These are phyloP conservation scores for Climacium dendroides DNA, from an alignment of 225 moss, liverwort and hornwort species.

Conservation along the genomic window DNA sequence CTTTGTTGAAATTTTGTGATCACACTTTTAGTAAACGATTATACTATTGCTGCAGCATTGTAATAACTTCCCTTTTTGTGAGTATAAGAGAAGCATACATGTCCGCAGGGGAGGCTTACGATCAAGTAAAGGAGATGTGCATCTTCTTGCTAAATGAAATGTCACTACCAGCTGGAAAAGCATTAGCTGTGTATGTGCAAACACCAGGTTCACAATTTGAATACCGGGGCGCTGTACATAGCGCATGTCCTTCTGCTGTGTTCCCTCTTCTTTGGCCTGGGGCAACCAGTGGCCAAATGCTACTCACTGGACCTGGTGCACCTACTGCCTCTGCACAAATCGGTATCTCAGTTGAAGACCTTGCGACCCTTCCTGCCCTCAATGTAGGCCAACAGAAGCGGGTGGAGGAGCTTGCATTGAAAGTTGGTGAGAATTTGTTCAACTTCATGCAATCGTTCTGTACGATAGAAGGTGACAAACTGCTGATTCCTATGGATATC, in stretches of 20 bases:
- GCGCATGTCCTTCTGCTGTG: slow-evolving; percentile 70
- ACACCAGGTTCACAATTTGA: slow-evolving; percentile 85
- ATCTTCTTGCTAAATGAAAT: slow-evolving; percentile 67
- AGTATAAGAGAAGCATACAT: background rate
- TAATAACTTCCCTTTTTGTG: background rate
- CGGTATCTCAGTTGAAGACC: slow-evolving; percentile 77
- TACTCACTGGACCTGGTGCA: slow-evolving; percentile 65
- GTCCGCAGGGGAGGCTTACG: slow-evolving; percentile 70
- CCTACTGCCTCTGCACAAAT: slow-evolving; percentile 75
- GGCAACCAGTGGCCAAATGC: slow-evolving; percentile 60
- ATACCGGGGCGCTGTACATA: slow-evolving; percentile 70
- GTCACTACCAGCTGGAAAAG: slow-evolving; percentile 56
- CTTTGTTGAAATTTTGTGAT: background rate
- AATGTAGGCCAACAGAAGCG: slow-evolving; percentile 85
- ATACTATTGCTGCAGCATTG: background rate
- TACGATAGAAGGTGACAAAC: slow-evolving; percentile 74
- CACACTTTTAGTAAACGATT: background rate
- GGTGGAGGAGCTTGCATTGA: slow-evolving; percentile 83
- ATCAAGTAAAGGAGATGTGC: slow-evolving; percentile 93
- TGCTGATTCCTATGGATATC: slow-evolving; percentile 87
- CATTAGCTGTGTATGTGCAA: slow-evolving; percentile 82
- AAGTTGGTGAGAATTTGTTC: slow-evolving; percentile 91
- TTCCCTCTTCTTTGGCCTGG: slow-evolving; percentile 81
- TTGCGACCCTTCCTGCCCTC: slow-evolving; percentile 53
- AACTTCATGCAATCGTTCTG: slow-evolving; percentile 96